These are phyloP conservation scores for Pythium oligandrum DNA, from an alignment of 352 stramenopile species.

Conservation along the genomic window DNA sequence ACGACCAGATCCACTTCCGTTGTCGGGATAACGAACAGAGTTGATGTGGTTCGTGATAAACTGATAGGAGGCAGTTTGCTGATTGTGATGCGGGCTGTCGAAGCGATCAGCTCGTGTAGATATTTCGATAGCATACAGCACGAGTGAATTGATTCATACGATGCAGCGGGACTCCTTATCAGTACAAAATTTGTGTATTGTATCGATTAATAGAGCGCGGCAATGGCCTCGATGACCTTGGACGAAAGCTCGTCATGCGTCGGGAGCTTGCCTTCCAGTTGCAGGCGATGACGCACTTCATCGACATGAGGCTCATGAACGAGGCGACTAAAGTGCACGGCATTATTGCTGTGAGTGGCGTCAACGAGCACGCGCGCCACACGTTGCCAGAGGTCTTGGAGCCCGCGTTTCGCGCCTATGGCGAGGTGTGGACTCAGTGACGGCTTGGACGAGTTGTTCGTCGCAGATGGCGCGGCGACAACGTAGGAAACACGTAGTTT, in stretches of 20 bases:
- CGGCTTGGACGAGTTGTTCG: too few relatives aligned
- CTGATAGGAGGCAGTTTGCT: too few relatives aligned
- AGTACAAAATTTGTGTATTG: not conserved
- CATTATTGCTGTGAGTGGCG: slow-evolving; percentile 15
- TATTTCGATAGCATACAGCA: too few relatives aligned
- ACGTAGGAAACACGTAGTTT: slow-evolving; percentile 44
- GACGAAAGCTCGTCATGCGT: slow-evolving; percentile 60
- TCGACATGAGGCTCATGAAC: slow-evolving; percentile 13
- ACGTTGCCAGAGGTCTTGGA: slow-evolving; percentile 54
- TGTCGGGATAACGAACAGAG: too few relatives aligned
- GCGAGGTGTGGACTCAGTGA: slow-evolving; percentile 32
- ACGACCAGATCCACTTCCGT: too few relatives aligned
- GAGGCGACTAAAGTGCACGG: slow-evolving; percentile 16
- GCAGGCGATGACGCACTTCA: slow-evolving; percentile 24
- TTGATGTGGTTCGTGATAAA: too few relatives aligned
- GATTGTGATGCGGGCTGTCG: too few relatives aligned
- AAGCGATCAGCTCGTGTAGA: too few relatives aligned
- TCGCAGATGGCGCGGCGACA: slow-evolving; percentile 1
- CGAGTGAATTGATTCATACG: too few relatives aligned
- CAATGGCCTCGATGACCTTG: slow-evolving; percentile 43
- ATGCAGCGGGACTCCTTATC: too few relatives aligned
- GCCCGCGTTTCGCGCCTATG: slow-evolving; percentile 32
- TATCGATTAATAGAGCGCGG: slow-evolving; percentile 27
- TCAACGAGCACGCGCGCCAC: slow-evolving; percentile 40
- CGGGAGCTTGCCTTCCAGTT: slow-evolving; percentile 37